A percentile compares a stretch with the other conserved stretches of the same genome.
Evolutionary conservation across 495 filamentous ascomycete genomes (phyloP).

Genomic region (Tuber brumale): DNA sequence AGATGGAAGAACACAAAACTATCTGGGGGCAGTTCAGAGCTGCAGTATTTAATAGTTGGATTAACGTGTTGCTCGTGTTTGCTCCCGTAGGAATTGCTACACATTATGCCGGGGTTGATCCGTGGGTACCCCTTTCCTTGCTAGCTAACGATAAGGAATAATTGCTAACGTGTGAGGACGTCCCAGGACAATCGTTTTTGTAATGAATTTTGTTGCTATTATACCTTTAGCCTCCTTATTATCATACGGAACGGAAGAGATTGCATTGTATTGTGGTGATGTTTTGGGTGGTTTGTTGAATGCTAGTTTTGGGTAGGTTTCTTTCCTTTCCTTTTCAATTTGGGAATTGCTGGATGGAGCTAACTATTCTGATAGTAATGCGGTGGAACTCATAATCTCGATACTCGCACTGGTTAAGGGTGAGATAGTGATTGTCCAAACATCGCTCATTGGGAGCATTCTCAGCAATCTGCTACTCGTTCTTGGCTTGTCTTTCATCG

Average conservation of each 20-base stretch:
- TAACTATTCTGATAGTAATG: conserved; percentile 54
- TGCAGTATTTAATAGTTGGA: conserved; percentile 70
- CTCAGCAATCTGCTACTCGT: conserved; percentile 87
- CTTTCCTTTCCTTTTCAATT: not conserved
- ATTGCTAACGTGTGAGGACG: conserved; percentile 43
- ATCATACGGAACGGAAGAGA: conserved; percentile 86
- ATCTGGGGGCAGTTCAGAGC: conserved; percentile 61
- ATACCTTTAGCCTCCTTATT: conserved; percentile 82
- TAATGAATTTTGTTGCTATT: conserved; percentile 84
- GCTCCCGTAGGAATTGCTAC: conserved; percentile 72
- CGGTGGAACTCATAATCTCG: conserved; percentile 85
- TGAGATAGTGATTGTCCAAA: conserved; percentile 82
- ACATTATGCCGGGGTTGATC: conserved; percentile 50
- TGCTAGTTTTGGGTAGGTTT: conserved; percentile 71
- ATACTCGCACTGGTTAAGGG: conserved; percentile 68
- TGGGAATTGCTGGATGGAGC: not conserved
- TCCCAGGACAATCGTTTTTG: conserved; percentile 57
- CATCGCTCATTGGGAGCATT: conserved; percentile 84
- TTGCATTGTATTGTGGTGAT: conserved; percentile 75
- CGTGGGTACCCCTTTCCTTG: conserved; percentile 8
- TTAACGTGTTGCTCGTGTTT: conserved; percentile 74
- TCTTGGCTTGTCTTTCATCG: conserved; percentile 89
- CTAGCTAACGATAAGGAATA: not conserved
- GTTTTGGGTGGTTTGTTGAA: conserved; percentile 81
- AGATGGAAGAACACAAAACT: conserved; percentile 54